phyloP scores from a whole-genome alignment of 257 asterid genomes.

The Solanum chiquidenum region DNA sequence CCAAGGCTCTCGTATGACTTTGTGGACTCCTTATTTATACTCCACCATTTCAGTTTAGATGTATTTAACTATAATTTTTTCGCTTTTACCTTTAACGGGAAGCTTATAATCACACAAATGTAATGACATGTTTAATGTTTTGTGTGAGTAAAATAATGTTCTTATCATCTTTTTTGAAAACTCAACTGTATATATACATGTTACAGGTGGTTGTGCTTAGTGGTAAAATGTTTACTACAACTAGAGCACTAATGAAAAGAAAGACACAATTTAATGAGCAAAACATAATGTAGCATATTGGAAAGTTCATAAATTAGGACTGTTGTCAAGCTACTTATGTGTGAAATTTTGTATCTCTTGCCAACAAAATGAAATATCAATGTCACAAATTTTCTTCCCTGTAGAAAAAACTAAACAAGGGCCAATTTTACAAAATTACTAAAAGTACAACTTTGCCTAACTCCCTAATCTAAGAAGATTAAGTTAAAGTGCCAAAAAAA shows the following conservation, averaged over 20 bases:
- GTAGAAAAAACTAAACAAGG: background rate
- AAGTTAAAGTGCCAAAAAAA: background rate
- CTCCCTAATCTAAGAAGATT: slow-evolving; percentile 2
- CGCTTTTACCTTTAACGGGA: background rate
- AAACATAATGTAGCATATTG: background rate
- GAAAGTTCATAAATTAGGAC: background rate
- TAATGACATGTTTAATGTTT: background rate
- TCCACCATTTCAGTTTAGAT: too few relatives aligned
- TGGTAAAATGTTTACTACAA: background rate
- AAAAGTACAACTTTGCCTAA: slow-evolving; percentile 4
- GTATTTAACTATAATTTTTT: too few relatives aligned
- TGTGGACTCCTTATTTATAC: background rate
- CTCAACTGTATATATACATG: too few relatives aligned
- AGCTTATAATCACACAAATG: background rate
- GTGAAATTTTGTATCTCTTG: background rate
- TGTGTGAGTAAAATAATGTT: background rate
- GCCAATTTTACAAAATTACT: background rate
- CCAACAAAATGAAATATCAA: background rate
- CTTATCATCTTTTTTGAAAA: too few relatives aligned
- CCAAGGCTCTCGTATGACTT: background rate
- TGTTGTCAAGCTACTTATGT: background rate
- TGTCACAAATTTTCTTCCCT: background rate
- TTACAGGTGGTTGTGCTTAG: background rate
- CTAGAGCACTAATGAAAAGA: background rate
- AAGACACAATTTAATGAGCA: background rate